Evolutionary conservation across 1,139 yeast species (phyloP).

Genomic region (Taphrina flavorubra): DNA sequence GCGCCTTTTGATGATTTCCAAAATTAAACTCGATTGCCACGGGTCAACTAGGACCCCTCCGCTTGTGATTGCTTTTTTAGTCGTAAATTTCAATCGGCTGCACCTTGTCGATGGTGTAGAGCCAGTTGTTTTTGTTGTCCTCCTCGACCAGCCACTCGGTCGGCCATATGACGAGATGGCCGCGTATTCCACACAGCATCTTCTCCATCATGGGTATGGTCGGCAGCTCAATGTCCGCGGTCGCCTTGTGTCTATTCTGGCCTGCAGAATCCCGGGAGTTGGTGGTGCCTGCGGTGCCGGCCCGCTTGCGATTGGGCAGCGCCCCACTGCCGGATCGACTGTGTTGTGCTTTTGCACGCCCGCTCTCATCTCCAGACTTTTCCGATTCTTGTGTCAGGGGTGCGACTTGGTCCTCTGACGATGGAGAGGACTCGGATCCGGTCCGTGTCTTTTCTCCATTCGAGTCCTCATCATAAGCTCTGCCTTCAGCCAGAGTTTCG

Average conservation of each 20-base stretch:
- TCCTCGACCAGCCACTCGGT: conserved; percentile 88
- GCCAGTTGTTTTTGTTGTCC: conserved; percentile 80
- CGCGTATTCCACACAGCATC: conserved; percentile 75
- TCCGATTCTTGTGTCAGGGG: conserved; percentile 10
- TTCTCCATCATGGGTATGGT: conserved; percentile 79
- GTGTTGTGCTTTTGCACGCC: conserved; percentile 10
- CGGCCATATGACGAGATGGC: conserved; percentile 88
- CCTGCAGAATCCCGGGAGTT: conserved; percentile 13
- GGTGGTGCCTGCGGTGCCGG: conserved; percentile 6
- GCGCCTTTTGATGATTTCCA: too few relatives aligned
- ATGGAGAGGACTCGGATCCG: background rate
- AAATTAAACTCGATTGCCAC: too few relatives aligned
- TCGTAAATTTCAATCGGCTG: conserved; percentile 97
- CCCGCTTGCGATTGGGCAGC: conserved; percentile 17
- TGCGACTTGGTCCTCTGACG: conserved; percentile 13
- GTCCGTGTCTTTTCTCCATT: conserved; percentile 3
- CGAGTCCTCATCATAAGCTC: conserved; percentile 12
- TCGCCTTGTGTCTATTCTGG: conserved; percentile 9
- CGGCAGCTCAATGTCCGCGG: conserved; percentile 56
- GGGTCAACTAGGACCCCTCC: background rate
- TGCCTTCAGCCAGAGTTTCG: conserved; percentile 21
- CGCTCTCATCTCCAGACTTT: background rate
- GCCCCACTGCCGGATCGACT: conserved; percentile 6
- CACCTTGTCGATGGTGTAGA: conserved; percentile 86
- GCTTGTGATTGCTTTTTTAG: conserved; percentile 50